Percentiles rank a stretch among this genome's conserved stretches.
These are phyloP conservation scores for Globisporangium nagaii DNA, from an alignment of 352 stramenopile species.

Conservation along the genomic window DNA sequence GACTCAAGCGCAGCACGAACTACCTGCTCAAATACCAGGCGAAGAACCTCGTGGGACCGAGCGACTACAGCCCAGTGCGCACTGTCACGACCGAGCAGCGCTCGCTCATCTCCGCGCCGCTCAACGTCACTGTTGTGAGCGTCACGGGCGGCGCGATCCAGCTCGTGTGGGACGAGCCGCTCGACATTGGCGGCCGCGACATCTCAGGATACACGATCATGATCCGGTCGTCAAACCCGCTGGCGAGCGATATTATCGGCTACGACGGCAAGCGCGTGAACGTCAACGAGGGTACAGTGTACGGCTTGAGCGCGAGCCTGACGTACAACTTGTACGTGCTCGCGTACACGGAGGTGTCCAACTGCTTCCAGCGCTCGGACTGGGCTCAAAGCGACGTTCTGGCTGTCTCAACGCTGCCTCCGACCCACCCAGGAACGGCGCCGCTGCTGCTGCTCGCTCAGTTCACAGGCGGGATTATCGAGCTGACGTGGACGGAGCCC, in stretches of 20 bases:
- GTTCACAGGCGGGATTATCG: conserved; percentile 31
- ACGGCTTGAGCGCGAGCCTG: conserved; percentile 19
- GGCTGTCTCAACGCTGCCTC: conserved; percentile 6
- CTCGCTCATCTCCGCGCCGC: conserved; percentile 35
- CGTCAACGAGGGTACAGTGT: conserved; percentile 16
- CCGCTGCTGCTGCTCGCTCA: conserved; percentile 17
- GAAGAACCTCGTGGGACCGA: conserved; percentile 39
- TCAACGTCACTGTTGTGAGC: conserved; percentile 17
- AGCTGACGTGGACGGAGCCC: conserved; percentile 25
- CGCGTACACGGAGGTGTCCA: conserved; percentile 28
- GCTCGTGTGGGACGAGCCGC: conserved; percentile 43
- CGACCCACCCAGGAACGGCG: conserved; percentile 17
- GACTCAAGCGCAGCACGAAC: conserved; percentile 17
- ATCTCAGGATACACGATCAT: conserved; percentile 46
- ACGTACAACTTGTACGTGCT: conserved; percentile 30
- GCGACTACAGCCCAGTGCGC: conserved; percentile 20
- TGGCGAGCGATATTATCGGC: conserved; percentile 13
- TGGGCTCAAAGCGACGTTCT: conserved; percentile 18
- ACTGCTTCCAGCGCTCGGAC: conserved; percentile 17
- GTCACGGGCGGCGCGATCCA: conserved; percentile 35
- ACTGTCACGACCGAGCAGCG: conserved; percentile 27
- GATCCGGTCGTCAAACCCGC: conserved; percentile 12
- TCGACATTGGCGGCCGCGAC: conserved; percentile 39
- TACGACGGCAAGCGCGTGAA: conserved; percentile 40
- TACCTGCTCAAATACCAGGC: conserved; percentile 53